These are phyloP conservation scores for Diphasiastrum complanatum DNA, from an alignment of 83 land plant genomes.

Conservation along the genomic window DNA sequence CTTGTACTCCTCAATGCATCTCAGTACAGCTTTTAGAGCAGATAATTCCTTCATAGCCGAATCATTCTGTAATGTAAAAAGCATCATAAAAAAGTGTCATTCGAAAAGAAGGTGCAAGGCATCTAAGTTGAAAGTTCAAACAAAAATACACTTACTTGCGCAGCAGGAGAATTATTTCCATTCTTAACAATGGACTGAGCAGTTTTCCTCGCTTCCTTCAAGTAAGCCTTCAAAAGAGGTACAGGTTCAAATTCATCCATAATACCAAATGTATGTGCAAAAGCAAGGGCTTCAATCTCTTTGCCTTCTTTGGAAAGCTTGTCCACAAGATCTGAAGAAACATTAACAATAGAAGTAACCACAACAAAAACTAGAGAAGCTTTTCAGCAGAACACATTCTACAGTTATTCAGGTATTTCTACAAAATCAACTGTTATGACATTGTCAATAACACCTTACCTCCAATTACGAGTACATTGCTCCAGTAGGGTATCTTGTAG, in stretches of 20 bases:
- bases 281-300: slow-evolving; percentile 83
- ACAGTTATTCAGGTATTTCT: too few species aligned
- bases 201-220: slow-evolving; percentile 70
- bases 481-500: too few species aligned
- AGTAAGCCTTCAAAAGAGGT: slow-evolving; percentile 69
- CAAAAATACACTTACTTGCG: slow-evolving; percentile 31
- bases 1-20: slow-evolving; percentile 85
- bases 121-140: neutral
- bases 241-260: slow-evolving; percentile 77
- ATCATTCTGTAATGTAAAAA: slow-evolving; percentile 54
- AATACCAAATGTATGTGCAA: slow-evolving; percentile 69
- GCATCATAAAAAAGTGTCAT: slow-evolving; percentile 1
- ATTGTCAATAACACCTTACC: too few species aligned
- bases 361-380: too few species aligned
- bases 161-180: slow-evolving; percentile 45
- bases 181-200: slow-evolving; percentile 45
- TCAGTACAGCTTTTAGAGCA: slow-evolving; percentile 77
- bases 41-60: slow-evolving; percentile 69
- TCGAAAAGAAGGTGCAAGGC: too few species aligned
- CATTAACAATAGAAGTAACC: too few species aligned
- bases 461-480: too few species aligned
- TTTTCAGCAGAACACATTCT: too few species aligned
- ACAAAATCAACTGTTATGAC: too few species aligned
- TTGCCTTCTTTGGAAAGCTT: slow-evolving; percentile 62
- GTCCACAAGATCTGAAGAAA: slow-evolving; percentile 74